Percentiles rank a stretch among this genome's conserved stretches.
phyloP scores from a whole-genome alignment of 176 grass and related monocot species.

The Aegilops tauschii region DNA sequence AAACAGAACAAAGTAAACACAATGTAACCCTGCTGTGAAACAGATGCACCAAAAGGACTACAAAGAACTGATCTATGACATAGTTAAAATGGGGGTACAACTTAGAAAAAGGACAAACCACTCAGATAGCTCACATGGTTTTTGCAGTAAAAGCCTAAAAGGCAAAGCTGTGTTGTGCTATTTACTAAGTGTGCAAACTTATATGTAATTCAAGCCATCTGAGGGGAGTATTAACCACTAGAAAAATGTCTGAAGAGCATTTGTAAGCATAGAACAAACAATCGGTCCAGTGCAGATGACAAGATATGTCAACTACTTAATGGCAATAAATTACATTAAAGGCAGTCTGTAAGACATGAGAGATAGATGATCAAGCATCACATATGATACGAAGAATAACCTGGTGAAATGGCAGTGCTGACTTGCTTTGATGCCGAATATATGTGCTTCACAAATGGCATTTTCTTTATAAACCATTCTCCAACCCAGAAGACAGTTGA shows the following conservation, averaged over 20 bases:
- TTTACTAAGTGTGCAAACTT: neutral
- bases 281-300: neutral
- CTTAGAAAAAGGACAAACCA: neutral
- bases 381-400: conserved; percentile 34
- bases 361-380: neutral
- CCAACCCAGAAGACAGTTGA: conserved; percentile 94
- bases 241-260: neutral
- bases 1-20: neutral
- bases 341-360: neutral
- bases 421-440: conserved; percentile 99
- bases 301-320: neutral
- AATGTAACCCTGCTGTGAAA: neutral
- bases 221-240: neutral
- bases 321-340: neutral
- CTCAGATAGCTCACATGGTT: neutral
- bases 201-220: neutral
- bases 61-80: neutral
- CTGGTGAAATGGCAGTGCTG: conserved; percentile 98
- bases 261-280: neutral
- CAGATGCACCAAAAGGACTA: neutral
- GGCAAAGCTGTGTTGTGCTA: neutral
- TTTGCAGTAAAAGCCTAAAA: neutral
- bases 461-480: conserved; percentile 96
- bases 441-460: conserved; percentile 89
- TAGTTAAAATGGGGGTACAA: neutral